These are phyloP conservation scores for Candida sanyaensis DNA, from an alignment of 1,139 yeast species.

Conservation along the genomic window DNA sequence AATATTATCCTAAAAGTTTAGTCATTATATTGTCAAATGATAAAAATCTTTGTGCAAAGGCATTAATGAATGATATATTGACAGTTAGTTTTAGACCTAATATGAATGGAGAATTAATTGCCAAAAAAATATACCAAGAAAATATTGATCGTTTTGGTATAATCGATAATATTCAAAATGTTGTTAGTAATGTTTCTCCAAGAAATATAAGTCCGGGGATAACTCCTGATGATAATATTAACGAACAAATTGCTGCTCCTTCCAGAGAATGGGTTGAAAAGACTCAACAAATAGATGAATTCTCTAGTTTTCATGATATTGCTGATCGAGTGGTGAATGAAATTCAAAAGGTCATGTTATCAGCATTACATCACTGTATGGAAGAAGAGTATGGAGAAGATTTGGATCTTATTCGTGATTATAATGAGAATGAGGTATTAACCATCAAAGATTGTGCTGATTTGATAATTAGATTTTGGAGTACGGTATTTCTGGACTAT, in stretches of 20 bases:
- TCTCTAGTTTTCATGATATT: slow-evolving; percentile 11
- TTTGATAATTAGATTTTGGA: slow-evolving; percentile 51
- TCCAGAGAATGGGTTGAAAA: slow-evolving; percentile 15
- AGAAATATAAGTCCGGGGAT: too few species aligned
- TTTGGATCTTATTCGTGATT: slow-evolving; percentile 48
- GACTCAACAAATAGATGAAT: slow-evolving; percentile 8
- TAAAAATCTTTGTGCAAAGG: slow-evolving; percentile 77
- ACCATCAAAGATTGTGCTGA: slow-evolving; percentile 45
- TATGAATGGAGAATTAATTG: slow-evolving; percentile 65
- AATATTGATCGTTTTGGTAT: slow-evolving; percentile 25
- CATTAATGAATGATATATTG: slow-evolving; percentile 63
- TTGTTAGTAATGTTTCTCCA: neutral
- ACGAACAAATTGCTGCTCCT: slow-evolving; percentile 3
- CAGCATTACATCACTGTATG: slow-evolving; percentile 57
- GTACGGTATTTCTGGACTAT: slow-evolving; percentile 59
- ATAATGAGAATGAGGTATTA: slow-evolving; percentile 33
- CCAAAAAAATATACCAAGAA: slow-evolving; percentile 49
- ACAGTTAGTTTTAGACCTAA: slow-evolving; percentile 65
- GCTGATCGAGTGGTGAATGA: slow-evolving; percentile 33
- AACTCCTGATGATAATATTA: too few species aligned
- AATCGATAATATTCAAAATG: slow-evolving; percentile 6
- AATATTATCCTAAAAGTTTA: slow-evolving; percentile 39
- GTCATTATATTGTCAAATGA: slow-evolving; percentile 78
- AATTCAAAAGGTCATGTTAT: slow-evolving; percentile 40
- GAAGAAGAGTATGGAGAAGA: slow-evolving; percentile 60